phyloP scores from a whole-genome alignment of 2,329 filamentous ascomycete genomes.

The Neophaeococcomyces aloes region DNA sequence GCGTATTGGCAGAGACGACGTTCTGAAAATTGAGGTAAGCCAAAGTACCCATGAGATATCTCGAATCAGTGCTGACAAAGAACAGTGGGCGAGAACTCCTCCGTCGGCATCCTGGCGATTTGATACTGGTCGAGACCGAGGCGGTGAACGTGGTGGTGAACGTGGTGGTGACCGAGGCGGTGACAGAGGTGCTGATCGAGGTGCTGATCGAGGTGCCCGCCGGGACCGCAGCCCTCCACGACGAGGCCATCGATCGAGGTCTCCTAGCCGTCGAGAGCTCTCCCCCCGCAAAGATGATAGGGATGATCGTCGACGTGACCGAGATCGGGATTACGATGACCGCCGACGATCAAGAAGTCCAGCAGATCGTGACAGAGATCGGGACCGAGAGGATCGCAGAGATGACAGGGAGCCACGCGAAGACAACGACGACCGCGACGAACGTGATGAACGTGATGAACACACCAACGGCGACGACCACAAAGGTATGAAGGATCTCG shows the following conservation, averaged over 20 bases:
- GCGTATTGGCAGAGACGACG: conserved; percentile 87
- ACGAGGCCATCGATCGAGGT: conserved; percentile 55
- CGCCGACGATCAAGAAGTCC: conserved; percentile 44
- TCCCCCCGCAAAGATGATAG: conserved; percentile 82
- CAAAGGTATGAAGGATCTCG: conserved; percentile 55
- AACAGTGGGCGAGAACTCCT: conserved; percentile 91
- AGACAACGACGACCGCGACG: conserved; percentile 36
- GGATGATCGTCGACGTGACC: conserved; percentile 62
- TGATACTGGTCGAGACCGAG: conserved; percentile 70
- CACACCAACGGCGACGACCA: conserved; percentile 76
- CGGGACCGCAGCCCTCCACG: conserved; percentile 67
- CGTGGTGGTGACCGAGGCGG: conserved; percentile 33
- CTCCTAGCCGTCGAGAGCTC: conserved; percentile 56
- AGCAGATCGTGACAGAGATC: conserved; percentile 47
- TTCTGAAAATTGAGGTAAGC: conserved; percentile 91
- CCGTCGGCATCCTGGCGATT: conserved; percentile 98
- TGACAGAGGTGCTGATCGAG: no score
- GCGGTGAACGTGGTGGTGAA: conserved; percentile 23
- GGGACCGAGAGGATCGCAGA: conserved; percentile 44
- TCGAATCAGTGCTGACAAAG: conserved; percentile 1
- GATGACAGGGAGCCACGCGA: conserved; percentile 61
- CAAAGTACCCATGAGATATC: background rate
- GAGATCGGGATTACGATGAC: conserved; percentile 62
- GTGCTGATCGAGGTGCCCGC: conserved; percentile 42
- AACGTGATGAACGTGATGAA: conserved; percentile 52